Base-by-base conservation (phyloP, 1,284 basidiomycete genomes). In the Pseudomicrostroma phylloplanum region DNA sequence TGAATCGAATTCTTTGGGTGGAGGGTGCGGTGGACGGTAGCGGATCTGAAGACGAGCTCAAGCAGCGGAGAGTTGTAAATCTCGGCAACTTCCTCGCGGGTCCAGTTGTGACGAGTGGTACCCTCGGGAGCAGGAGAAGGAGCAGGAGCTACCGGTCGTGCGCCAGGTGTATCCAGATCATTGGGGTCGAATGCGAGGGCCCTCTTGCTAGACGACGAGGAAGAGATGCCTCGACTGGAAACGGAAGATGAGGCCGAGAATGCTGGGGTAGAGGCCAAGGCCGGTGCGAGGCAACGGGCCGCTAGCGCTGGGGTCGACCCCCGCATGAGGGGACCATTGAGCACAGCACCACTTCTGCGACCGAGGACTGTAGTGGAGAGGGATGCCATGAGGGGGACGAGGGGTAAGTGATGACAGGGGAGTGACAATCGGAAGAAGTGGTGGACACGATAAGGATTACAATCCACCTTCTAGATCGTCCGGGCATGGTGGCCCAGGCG, bases 1-100 rank as follows among this genome's bases (percentile, higher is more conserved):
- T 98, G 94, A 41, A 98, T 87, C 81, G 94, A 90, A 70, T 82
- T 85, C 41, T 91, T 87, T 80, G 94, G 89, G 71, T 96, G 91
- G 79, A 91, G 83, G 76, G 87, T 83, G 68, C 93, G 84, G 81
- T 97, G 94, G 23, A 94, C 86, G 1, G 77, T 78, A 4, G 83
- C 83, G 73, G 83, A 67, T 49, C 73, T 67, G 68, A 76, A 79
- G 61, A 76, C 72, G 57, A 79, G 72, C 53, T 77, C 74, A 56
- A 79, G 67, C 11, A 79, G 58, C 1, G 75, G 74, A 19, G 68
- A 67, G 58, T 79, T 71, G 65, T 77, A 79, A 59, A 79, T 67
- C 46, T 64, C 61, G 57, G 72, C 68, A 11, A 79, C 76, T 49
- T 77, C 68, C 17, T 60, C 59, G 13, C 77, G 67, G 13, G 63